phyloP scores from a whole-genome alignment of 352 stramenopile species.

The Phytopythium mirpurense region DNA sequence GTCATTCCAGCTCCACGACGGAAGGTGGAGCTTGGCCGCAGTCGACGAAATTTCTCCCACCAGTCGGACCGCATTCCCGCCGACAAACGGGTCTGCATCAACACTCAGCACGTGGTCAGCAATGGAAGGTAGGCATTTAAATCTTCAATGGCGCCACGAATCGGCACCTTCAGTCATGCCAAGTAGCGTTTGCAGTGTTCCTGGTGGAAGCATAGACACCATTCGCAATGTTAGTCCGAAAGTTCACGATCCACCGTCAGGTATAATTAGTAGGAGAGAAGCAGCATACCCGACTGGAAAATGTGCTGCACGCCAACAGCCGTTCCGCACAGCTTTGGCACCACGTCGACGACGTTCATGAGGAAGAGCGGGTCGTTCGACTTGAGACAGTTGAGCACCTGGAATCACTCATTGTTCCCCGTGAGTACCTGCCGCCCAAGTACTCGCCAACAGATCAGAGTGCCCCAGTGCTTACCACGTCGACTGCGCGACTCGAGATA shows the following conservation, averaged over 20 bases:
- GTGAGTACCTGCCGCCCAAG: no score
- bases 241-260: no score
- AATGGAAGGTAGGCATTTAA: neutral
- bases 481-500: conserved; percentile 30
- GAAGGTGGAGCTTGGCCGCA: conserved; percentile 52
- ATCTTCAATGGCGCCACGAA: neutral
- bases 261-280: no score
- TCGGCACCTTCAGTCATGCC: conserved; percentile 55
- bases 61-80: conserved; percentile 63
- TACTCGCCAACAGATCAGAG: neutral
- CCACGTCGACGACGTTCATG: conserved; percentile 81
- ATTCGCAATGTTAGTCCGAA: no score
- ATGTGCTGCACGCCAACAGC: conserved; percentile 62
- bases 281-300: conserved; percentile 63
- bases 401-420: no score
- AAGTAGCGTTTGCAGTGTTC: conserved; percentile 57
- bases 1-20: conserved; percentile 78
- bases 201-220: conserved; percentile 16
- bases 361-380: conserved; percentile 76
- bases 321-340: conserved; percentile 66
- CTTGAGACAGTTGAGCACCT: conserved; percentile 72
- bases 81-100: conserved; percentile 63
- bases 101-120: neutral
- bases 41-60: conserved; percentile 75
- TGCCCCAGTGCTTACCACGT: conserved; percentile 40